phyloP scores from a whole-genome alignment of 352 stramenopile species.

The Pythium scleroteichum region DNA sequence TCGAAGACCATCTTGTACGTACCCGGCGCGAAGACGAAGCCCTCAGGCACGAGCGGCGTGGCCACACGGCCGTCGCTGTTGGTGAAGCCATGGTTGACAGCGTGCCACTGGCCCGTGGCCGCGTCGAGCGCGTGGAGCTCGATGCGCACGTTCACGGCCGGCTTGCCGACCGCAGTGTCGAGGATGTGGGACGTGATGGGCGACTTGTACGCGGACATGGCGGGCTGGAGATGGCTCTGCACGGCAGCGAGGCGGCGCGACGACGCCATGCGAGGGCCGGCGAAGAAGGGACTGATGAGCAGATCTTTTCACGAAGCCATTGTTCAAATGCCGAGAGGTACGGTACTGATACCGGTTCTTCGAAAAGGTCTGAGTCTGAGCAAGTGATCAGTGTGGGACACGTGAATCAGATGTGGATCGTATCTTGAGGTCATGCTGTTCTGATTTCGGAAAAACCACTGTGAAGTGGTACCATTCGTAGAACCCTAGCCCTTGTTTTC shows the following conservation, averaged over 20 bases:
- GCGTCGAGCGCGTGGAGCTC: slow-evolving; percentile 55
- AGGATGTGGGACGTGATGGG: slow-evolving; percentile 88
- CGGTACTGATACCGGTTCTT: slow-evolving; percentile 3
- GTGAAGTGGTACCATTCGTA: too few species aligned
- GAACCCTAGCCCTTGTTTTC: not conserved
- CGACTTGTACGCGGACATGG: slow-evolving; percentile 41
- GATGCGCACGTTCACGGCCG: slow-evolving; percentile 68
- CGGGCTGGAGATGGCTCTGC: slow-evolving; percentile 33
- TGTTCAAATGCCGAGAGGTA: slow-evolving; percentile 2
- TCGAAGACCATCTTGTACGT: slow-evolving; percentile 86
- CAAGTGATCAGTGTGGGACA: not conserved
- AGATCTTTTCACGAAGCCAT: not conserved
- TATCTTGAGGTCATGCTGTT: too few species aligned
- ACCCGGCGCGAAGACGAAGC: slow-evolving; percentile 38
- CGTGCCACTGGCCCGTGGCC: slow-evolving; percentile 34
- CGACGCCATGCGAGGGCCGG: slow-evolving; percentile 13
- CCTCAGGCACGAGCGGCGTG: slow-evolving; percentile 48
- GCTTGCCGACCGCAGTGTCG: slow-evolving; percentile 76
- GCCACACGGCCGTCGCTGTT: slow-evolving; percentile 77
- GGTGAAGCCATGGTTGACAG: slow-evolving; percentile 55
- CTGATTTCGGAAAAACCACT: too few species aligned
- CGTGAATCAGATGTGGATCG: not conserved
- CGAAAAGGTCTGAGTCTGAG: not conserved
- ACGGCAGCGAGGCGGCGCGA: slow-evolving; percentile 32
- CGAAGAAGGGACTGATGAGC: not conserved